These are phyloP conservation scores for Citrus reticulata DNA, from an alignment of 345 rosid genomes.

Conservation along the genomic window DNA sequence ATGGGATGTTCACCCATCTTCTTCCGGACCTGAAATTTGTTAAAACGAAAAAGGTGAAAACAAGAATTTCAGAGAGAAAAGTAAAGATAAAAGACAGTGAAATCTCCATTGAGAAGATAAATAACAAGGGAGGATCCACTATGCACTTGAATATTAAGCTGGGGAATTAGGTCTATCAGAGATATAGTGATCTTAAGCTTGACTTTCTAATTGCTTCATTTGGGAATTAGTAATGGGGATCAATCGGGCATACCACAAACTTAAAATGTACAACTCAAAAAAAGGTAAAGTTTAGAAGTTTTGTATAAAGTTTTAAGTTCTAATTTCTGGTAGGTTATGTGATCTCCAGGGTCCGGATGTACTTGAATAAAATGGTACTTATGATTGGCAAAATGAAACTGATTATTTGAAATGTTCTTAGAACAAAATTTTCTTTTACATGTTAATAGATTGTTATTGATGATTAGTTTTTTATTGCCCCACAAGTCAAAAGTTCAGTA, in stretches of 20 bases:
- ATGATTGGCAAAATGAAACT: neutral
- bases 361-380: neutral
- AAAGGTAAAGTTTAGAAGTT: neutral
- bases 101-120: neutral
- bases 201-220: neutral
- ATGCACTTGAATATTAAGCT: neutral
- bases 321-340: neutral
- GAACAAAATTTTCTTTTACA: neutral
- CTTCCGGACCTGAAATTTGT: conserved; percentile 56
- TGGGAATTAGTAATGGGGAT: neutral
- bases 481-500: neutral
- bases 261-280: neutral
- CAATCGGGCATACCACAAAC: neutral
- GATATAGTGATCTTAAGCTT: neutral
- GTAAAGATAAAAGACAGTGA: neutral
- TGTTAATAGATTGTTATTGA: neutral
- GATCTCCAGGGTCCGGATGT: neutral
- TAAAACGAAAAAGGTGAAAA: neutral
- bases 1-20: conserved; percentile 64
- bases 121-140: neutral
- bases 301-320: neutral
- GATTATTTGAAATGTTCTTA: neutral
- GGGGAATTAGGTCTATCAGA: neutral
- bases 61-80: neutral
- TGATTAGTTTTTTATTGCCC: neutral